Evolutionary conservation across 305 asterid genomes (phyloP), one percentile per base, ranked within the genome.

Genomic region (Ruellia speciosa): DNA sequence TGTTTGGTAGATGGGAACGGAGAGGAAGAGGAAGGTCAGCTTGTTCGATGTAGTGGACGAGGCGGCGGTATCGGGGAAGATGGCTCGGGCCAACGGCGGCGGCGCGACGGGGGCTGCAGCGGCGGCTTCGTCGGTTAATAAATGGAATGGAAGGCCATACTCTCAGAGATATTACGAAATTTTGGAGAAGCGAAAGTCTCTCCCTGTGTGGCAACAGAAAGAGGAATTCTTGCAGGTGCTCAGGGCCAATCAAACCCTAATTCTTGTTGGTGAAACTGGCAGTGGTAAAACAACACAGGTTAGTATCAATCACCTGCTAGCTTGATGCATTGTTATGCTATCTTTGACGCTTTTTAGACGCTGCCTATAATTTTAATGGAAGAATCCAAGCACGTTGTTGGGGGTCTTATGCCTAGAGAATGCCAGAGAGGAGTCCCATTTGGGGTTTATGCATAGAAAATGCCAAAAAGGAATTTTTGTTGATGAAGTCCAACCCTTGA

Each of bases 251-350:
- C 97, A 93, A 53, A 69, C 94, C 56, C 76, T 93, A 7, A 79
- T 93, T 58, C 85, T 93, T 28, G 99, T 93, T 46, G 99, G 99
- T 50, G 99, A 93, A 77, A 89, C 99, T 16, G 99, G 96, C 47
- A 89, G 96, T 69, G 96, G 99, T 46, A 93, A 93, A 83, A 93
- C 96, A 9, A 93, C 99, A 5, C 97, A 93, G 97, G 99, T 86
- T 6, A 15, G 86, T 78, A 12, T 60, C 37, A 49, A 3, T 56
- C 54, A 54, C 59, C 14, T 55, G 40, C 6, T 62, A 49, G 2
- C 10, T 14, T 13, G 18, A 46, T 8, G 0, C 35, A 45, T 63
- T 14, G 28, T 43, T 39, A 13, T 66, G 39, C 46, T 5, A 10
- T 28, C 15, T 43, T 14, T 57, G 24, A 12, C 18, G 49, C 49